phyloP scores from a whole-genome alignment of 257 asterid species.

The Ballota nigra region DNA sequence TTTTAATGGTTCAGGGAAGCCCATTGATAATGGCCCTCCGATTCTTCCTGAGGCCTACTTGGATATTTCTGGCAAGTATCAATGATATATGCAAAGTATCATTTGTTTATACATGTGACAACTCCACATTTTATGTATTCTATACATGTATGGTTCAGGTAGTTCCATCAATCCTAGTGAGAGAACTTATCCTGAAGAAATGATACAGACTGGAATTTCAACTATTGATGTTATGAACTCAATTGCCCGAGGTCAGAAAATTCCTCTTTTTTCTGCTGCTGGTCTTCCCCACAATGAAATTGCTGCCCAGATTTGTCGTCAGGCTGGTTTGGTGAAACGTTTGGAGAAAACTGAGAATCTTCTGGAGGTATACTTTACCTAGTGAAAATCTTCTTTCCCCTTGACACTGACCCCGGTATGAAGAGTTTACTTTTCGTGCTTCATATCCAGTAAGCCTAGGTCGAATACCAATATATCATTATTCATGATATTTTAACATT shows the following conservation, averaged over 20 bases:
- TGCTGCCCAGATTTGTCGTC: constrained; percentile 97
- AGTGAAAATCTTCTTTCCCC: background rate
- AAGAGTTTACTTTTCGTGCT: background rate
- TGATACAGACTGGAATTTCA: constrained; percentile 97
- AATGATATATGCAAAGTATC: background rate
- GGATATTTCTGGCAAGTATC: constrained; percentile 84
- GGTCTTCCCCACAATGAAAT: constrained; percentile 98
- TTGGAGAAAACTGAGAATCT: constrained; percentile 79
- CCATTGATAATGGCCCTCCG: constrained; percentile 94
- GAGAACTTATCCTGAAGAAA: constrained; percentile 94
- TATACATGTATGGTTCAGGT: constrained; percentile 43
- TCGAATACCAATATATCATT: background rate
- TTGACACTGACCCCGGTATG: background rate
- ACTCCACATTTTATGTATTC: constrained; percentile 13
- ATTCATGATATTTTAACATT: constrained; percentile 6
- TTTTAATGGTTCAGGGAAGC: constrained; percentile 64
- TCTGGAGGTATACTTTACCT: constrained; percentile 48
- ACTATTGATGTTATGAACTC: constrained; percentile 97
- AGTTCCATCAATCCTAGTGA: constrained; percentile 97
- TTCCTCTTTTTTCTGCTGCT: constrained; percentile 94
- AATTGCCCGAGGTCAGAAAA: constrained; percentile 92
- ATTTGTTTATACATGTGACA: background rate
- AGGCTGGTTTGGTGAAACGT: constrained; percentile 97
- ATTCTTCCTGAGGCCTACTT: constrained; percentile 91
- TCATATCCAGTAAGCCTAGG: background rate